These are phyloP conservation scores for Mortierella claussenii DNA, from an alignment of 192 early-diverging fungal genomes.

Conservation along the genomic window DNA sequence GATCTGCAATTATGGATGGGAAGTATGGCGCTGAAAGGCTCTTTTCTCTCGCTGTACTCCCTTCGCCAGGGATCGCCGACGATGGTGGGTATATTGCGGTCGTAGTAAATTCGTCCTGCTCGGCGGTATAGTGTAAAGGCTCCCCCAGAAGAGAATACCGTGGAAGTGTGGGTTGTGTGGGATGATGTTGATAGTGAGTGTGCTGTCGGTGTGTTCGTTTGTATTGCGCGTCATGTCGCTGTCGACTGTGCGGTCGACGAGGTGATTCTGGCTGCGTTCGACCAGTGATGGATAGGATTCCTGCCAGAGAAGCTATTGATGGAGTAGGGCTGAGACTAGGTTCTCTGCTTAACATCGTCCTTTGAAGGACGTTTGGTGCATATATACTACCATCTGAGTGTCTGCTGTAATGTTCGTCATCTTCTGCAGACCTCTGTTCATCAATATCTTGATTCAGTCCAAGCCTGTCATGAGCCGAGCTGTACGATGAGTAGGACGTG, in stretches of 20 bases:
- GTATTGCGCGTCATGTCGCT: neutral
- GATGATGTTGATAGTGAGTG: neutral
- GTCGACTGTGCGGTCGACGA: neutral
- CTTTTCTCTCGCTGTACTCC: neutral
- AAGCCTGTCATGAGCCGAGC: constrained; percentile 1
- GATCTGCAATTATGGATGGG: neutral
- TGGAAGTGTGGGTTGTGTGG: neutral
- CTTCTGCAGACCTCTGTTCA: too few relatives aligned
- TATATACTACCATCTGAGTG: too few relatives aligned
- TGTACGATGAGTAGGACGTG: too few relatives aligned
- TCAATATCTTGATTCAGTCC: constrained; percentile 6
- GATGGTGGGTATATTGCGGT: constrained; percentile 23
- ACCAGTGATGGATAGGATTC: constrained; percentile 20
- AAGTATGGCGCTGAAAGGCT: neutral
- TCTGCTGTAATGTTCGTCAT: too few relatives aligned
- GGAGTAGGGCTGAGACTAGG: constrained; percentile 20
- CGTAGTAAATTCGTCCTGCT: neutral
- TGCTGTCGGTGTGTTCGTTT: neutral
- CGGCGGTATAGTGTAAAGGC: neutral
- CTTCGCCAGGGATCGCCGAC: neutral
- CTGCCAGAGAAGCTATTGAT: constrained; percentile 12
- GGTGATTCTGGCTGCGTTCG: neutral
- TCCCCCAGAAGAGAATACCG: neutral
- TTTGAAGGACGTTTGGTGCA: too few relatives aligned
- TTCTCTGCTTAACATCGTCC: constrained; percentile 16